Conservation (phyloP, 129 eudicot genomes). For the Mikania micrantha region DNA sequence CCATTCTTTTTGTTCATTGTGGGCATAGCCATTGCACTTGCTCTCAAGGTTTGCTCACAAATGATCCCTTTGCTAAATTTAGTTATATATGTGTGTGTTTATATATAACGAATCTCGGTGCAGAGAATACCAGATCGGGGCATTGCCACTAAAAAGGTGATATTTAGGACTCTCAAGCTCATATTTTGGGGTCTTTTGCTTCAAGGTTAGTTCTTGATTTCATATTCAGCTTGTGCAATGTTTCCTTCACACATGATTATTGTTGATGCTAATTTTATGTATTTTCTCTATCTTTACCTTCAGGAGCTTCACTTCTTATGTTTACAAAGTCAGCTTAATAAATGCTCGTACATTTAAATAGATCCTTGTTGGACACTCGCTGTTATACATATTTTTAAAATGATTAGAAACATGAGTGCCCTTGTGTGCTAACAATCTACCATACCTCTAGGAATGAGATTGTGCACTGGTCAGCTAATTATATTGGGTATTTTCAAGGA, state of each 20-base stretch:
- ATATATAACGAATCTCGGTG: not conserved
- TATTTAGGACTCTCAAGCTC: slow-evolving; percentile 63
- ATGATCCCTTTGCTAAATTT: not conserved
- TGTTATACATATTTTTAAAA: too few relatives aligned
- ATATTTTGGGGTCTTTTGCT: slow-evolving; percentile 74
- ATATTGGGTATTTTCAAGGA: not conserved
- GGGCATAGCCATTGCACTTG: slow-evolving; percentile 81
- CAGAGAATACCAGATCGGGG: slow-evolving; percentile 47
- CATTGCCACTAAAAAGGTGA: slow-evolving; percentile 57
- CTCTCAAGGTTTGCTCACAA: slow-evolving; percentile 49
- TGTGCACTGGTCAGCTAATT: not conserved
- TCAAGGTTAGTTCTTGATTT: slow-evolving; percentile 50
- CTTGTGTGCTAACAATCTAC: not conserved
- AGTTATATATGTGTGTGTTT: not conserved
- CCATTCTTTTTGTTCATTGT: slow-evolving; percentile 86
- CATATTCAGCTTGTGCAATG: not conserved
- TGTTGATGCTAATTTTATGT: not conserved
- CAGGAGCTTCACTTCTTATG: not conserved
- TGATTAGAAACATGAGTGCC: not conserved
- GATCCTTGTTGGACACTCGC: not conserved
- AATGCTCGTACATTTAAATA: too few relatives aligned
- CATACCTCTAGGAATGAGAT: too few relatives aligned
- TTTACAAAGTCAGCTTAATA: not conserved
- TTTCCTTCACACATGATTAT: too few relatives aligned
- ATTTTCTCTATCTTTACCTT: not conserved